Evolutionary conservation across 805 yeast species (phyloP).

Genomic region (Wickerhamomyces queroliae): DNA sequence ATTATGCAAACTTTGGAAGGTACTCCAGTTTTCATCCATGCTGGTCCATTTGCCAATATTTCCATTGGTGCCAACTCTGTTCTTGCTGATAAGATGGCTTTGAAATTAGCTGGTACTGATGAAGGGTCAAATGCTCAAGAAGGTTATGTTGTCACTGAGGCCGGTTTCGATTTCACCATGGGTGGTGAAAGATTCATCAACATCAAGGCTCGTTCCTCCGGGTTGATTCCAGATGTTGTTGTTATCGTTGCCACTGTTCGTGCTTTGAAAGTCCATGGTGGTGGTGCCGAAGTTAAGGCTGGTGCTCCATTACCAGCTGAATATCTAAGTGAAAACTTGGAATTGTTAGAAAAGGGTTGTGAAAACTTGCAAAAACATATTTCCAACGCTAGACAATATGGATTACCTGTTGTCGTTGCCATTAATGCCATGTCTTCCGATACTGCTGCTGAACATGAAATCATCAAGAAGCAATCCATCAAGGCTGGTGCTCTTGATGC

Average conservation of each 20-base stretch:
- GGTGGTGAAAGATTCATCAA: slow-evolving; percentile 97
- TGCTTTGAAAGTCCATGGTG: slow-evolving; percentile 96
- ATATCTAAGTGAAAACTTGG: slow-evolving; percentile 77
- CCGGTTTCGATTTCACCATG: slow-evolving; percentile 98
- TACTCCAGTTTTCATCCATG: slow-evolving; percentile 95
- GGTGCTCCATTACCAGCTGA: slow-evolving; percentile 82
- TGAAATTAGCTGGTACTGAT: slow-evolving; percentile 73
- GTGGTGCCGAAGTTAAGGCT: slow-evolving; percentile 95
- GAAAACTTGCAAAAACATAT: slow-evolving; percentile 89
- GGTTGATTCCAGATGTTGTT: slow-evolving; percentile 81
- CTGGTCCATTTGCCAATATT: slow-evolving; percentile 97
- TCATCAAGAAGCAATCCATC: slow-evolving; percentile 72
- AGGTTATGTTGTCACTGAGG: slow-evolving; percentile 95
- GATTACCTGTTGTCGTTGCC: slow-evolving; percentile 92
- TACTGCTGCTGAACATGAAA: slow-evolving; percentile 70
- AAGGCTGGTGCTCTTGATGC: slow-evolving; percentile 95
- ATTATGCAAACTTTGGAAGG: slow-evolving; percentile 97
- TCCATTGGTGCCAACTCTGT: slow-evolving; percentile 96
- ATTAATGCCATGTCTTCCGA: slow-evolving; percentile 85
- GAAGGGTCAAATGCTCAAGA: slow-evolving; percentile 35
- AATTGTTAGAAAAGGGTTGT: slow-evolving; percentile 71
- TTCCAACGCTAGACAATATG: slow-evolving; percentile 74
- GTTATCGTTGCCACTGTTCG: slow-evolving; percentile 94
- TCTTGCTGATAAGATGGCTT: slow-evolving; percentile 86
- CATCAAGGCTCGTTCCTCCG: slow-evolving; percentile 92